These are phyloP conservation scores for Pochonia chlamydosporia DNA, from an alignment of 2,329 filamentous ascomycete species.

Conservation along the genomic window DNA sequence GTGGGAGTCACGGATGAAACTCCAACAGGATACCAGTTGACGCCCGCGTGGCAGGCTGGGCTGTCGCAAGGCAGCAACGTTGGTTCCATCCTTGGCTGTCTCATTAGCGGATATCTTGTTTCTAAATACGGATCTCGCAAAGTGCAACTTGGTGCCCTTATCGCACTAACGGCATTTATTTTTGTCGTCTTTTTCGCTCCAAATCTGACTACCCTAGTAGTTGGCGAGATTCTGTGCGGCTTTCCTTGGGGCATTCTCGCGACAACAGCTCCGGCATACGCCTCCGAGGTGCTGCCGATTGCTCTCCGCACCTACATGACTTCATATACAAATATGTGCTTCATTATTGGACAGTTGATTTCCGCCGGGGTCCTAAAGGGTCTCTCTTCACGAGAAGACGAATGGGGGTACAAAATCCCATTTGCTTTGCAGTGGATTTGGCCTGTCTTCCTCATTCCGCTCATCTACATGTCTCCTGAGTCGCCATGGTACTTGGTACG, in stretches of 20 bases:
- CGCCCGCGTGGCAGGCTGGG: no score
- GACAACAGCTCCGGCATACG: slow-evolving; percentile 40
- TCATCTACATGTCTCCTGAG: slow-evolving; percentile 38
- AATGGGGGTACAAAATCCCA: slow-evolving; percentile 42
- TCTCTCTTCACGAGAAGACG: slow-evolving; percentile 20
- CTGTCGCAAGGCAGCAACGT: no score
- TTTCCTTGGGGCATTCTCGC: slow-evolving; percentile 40
- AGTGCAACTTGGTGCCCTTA: slow-evolving; percentile 28
- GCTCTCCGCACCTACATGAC: slow-evolving; percentile 38
- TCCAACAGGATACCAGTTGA: no score
- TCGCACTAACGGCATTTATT: slow-evolving; percentile 34
- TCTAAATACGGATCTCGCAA: no score
- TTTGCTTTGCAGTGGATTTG: slow-evolving; percentile 45
- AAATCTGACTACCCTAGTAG: slow-evolving; percentile 29
- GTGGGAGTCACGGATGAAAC: no score
- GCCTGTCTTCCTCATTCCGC: slow-evolving; percentile 34
- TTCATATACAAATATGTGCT: slow-evolving; percentile 41
- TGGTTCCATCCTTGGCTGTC: no score
- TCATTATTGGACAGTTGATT: slow-evolving; percentile 40
- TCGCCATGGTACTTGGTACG: slow-evolving; percentile 40
- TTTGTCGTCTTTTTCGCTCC: slow-evolving; percentile 41
- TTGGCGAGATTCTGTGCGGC: slow-evolving; percentile 39
- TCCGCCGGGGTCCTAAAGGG: slow-evolving; percentile 25
- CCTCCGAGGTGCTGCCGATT: slow-evolving; percentile 35
- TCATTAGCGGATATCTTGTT: no score